Evolutionary conservation across 306 rosid genomes (phyloP).

Genomic region (Pyrus pyrifolia): DNA sequence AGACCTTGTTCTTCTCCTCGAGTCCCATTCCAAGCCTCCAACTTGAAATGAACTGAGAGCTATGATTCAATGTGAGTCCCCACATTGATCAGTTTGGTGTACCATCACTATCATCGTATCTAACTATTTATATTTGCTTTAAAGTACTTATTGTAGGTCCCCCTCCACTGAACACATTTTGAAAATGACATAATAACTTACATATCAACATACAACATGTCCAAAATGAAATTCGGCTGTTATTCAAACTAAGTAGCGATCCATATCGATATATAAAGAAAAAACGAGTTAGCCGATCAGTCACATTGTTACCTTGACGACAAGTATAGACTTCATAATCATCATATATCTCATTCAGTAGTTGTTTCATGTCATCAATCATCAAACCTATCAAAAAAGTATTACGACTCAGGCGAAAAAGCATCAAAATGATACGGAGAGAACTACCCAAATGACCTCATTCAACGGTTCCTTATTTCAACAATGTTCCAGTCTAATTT

Average conservation of each 20-base stretch:
- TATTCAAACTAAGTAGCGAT: too few species aligned
- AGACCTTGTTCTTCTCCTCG: neutral
- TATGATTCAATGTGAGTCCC: constrained; percentile 21
- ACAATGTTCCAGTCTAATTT: too few species aligned
- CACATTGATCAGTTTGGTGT: constrained; percentile 37
- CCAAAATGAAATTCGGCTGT: too few species aligned
- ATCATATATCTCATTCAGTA: neutral
- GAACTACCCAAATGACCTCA: neutral
- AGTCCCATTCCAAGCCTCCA: neutral
- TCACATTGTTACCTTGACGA: too few species aligned
- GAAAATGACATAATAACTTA: neutral
- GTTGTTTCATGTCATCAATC: neutral
- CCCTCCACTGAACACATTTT: neutral
- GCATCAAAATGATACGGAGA: too few species aligned
- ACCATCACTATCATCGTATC: constrained; percentile 33
- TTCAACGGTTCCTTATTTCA: too few species aligned
- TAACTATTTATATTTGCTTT: constrained; percentile 11
- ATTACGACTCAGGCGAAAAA: neutral
- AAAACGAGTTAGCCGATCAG: too few species aligned
- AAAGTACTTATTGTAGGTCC: constrained; percentile 11
- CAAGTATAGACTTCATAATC: neutral
- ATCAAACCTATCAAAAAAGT: too few species aligned
- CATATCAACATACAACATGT: too few species aligned
- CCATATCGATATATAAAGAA: too few species aligned
- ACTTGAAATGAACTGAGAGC: neutral